phyloP scores from a whole-genome alignment of 306 rosid species.

The Cucurbita moschata region DNA sequence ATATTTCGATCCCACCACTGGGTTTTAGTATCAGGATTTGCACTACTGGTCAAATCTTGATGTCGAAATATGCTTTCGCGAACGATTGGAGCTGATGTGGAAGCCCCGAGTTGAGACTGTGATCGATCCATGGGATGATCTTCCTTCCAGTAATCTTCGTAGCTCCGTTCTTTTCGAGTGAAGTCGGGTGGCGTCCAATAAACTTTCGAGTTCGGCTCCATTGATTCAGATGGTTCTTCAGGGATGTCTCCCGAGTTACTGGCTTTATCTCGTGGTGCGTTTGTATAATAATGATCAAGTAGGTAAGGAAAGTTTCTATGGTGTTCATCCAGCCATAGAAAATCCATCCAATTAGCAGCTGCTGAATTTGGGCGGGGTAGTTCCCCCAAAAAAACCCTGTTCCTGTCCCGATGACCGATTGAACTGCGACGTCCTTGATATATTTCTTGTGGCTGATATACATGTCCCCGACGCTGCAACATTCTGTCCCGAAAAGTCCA shows the following conservation, averaged over 20 bases:
- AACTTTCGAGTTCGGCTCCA: constrained; percentile 26
- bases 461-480: constrained; percentile 27
- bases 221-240: constrained; percentile 22
- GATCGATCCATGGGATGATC: constrained; percentile 17
- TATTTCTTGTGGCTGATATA: constrained; percentile 34
- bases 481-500: constrained; percentile 47
- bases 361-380: constrained; percentile 20
- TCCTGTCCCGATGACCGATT: constrained; percentile 29
- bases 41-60: constrained; percentile 16
- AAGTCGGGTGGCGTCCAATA: constrained; percentile 36
- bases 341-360: constrained; percentile 33
- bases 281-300: constrained; percentile 75
- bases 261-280: constrained; percentile 19
- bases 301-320: constrained; percentile 52
- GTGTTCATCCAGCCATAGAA: constrained; percentile 44
- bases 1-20: constrained; percentile 77
- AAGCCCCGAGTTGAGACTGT: constrained; percentile 47
- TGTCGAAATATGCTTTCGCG: constrained; percentile 34
- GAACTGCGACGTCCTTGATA: constrained; percentile 28
- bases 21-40: constrained; percentile 16
- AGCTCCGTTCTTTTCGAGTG: constrained; percentile 17
- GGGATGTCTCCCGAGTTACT: constrained; percentile 10
- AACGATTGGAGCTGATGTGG: constrained; percentile 48
- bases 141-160: constrained; percentile 26
- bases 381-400: constrained; percentile 27